These are phyloP conservation scores for Geum urbanum DNA, from an alignment of 306 rosid species.

Conservation along the genomic window DNA sequence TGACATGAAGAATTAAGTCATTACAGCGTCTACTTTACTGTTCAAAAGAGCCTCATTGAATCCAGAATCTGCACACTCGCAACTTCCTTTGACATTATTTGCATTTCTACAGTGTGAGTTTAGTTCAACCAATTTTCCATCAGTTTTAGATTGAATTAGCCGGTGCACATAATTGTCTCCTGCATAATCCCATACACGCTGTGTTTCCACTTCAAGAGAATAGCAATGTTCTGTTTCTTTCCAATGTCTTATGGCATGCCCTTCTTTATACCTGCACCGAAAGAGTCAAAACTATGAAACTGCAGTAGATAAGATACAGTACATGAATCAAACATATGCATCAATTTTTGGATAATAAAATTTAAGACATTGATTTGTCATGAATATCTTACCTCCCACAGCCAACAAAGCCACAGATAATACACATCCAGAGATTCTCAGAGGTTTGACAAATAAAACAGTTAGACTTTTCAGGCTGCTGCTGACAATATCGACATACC, in stretches of 20 bases:
- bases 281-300: slow-evolving; percentile 9
- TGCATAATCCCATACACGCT: slow-evolving; percentile 92
- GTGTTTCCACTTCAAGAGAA: slow-evolving; percentile 89
- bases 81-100: slow-evolving; percentile 56
- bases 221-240: slow-evolving; percentile 93
- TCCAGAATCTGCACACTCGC: slow-evolving; percentile 66
- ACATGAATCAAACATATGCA: neutral
- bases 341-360: neutral
- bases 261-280: slow-evolving; percentile 70
- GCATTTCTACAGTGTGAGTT: slow-evolving; percentile 59
- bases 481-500: slow-evolving; percentile 98
- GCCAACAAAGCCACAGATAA: slow-evolving; percentile 94
- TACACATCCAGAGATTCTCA: slow-evolving; percentile 95
- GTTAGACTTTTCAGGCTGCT: slow-evolving; percentile 86
- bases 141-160: slow-evolving; percentile 88
- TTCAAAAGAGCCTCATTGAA: slow-evolving; percentile 72
- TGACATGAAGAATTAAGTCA: slow-evolving; percentile 24
- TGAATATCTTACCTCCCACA: slow-evolving; percentile 70
- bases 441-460: slow-evolving; percentile 88
- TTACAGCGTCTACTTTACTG: slow-evolving; percentile 96
- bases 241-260: slow-evolving; percentile 93
- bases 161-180: slow-evolving; percentile 97
- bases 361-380: neutral
- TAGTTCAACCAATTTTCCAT: slow-evolving; percentile 86
- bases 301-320: neutral